Base-by-base conservation (phyloP, 2,329 filamentous ascomycete species). In the Fusarium paranaense region DNA sequence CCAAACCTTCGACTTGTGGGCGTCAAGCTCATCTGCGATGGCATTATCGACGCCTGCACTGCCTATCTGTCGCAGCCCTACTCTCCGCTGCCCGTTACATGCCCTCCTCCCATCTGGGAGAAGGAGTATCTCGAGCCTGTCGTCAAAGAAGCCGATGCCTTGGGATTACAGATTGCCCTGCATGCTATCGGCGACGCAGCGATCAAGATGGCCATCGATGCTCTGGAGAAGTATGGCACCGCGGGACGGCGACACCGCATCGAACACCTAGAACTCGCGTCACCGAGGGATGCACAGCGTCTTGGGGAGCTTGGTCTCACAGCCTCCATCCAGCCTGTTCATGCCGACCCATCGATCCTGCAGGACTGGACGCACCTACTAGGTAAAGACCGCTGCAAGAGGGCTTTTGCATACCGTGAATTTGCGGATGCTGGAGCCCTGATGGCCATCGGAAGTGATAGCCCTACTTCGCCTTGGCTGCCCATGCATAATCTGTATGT, bases 161-260 rank as follows among this genome's bases (percentile, higher is more conserved):
- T 84, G 3, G 86, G 86, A 1, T 77, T 92, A 37, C 90, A 92
- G 77, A 86, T 88, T 62, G 90, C 90, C 0, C 81, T 92, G n/a
- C 90, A 92, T 77, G 90, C 90, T 42, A 92, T 91, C 72, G 90
- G 90, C 52, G 90, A 92, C 73, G 83, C 82, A 30, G 88, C 90
- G 5, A 83, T 90, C 35, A 83, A 81, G 50, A 85, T 86, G 66
- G 89, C 88, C 9, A 83, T 91, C 66, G 87, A 91, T 74, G 83
- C 83, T 0, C 82, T 91, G 30, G 86, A 78, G 40, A 79, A 73
- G 72, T 79, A 77, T 45, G 81, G 78, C 0, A 81, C 76, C 62
- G 83, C 86, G 0, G 83, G 81, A 4, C 83, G 85, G 27, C 84
- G 90, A 4, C 90, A 90, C 67, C 86, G 90, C 25, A 89, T 91